Evolutionary conservation across 1,284 basidiomycete species (phyloP).

Genomic region (Erythrobasidium hasegawianum): DNA sequence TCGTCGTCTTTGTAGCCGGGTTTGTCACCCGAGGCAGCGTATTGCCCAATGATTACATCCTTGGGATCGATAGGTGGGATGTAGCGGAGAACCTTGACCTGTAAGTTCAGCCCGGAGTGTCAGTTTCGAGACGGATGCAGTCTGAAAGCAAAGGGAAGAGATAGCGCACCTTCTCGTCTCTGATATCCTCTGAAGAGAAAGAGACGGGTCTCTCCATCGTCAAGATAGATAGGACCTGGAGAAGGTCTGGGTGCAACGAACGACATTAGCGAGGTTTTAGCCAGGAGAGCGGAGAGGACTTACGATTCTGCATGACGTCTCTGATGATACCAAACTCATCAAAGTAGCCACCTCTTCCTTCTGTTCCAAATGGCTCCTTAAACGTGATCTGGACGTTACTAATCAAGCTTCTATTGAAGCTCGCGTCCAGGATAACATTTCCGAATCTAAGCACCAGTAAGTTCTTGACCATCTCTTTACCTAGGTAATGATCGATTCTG

Average conservation of each 20-base stretch:
- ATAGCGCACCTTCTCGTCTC: constrained; percentile 82
- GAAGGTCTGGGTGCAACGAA: constrained; percentile 61
- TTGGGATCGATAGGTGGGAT: constrained; percentile 73
- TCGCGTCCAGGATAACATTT: constrained; percentile 77
- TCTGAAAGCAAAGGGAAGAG: neutral
- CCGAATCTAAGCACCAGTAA: constrained; percentile 88
- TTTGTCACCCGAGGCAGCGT: constrained; percentile 73
- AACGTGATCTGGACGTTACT: constrained; percentile 96
- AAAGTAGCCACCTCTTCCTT: constrained; percentile 95
- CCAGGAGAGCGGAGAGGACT: constrained; percentile 49
- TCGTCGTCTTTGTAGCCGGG: constrained; percentile 96
- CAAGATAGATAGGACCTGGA: constrained; percentile 85
- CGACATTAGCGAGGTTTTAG: constrained; percentile 3
- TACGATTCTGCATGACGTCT: constrained; percentile 93
- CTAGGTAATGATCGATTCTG: constrained; percentile 96
- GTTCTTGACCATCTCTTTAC: constrained; percentile 99
- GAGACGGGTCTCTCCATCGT: constrained; percentile 98
- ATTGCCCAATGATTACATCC: constrained; percentile 87
- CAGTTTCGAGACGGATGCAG: constrained; percentile 31
- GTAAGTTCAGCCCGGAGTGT: constrained; percentile 36
- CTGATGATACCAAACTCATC: constrained; percentile 98
- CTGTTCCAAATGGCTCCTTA: constrained; percentile 96
- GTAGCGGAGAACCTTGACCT: constrained; percentile 90
- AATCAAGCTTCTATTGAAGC: constrained; percentile 91
- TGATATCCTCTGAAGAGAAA: constrained; percentile 90